Conservation (phyloP, 768 basidiomycete species). For the Tylopilus sp. region DNA sequence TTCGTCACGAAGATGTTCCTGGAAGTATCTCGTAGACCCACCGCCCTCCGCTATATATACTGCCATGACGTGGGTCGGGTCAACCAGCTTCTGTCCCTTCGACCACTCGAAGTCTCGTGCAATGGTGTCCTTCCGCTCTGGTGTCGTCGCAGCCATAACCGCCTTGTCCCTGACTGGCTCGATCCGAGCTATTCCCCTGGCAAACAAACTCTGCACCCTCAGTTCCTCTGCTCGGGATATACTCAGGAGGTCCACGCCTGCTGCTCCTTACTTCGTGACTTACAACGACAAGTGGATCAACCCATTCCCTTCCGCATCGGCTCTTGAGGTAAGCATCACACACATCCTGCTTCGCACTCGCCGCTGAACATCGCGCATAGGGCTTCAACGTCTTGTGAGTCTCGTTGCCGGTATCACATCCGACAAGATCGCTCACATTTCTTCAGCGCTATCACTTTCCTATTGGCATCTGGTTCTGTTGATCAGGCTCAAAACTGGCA, state of each 20-base stretch:
- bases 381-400: constrained; percentile 37
- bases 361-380: constrained; percentile 8
- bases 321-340: constrained; percentile 36
- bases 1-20: background rate
- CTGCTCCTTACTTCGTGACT: constrained; percentile 47
- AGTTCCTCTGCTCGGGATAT: constrained; percentile 24
- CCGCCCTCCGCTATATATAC: constrained; percentile 16
- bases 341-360: background rate
- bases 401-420: background rate
- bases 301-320: constrained; percentile 42
- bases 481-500: constrained; percentile 49
- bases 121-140: constrained; percentile 19
- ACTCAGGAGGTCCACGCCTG: constrained; percentile 25
- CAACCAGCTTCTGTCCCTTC: background rate
- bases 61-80: background rate
- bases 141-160: background rate
- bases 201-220: constrained; percentile 18
- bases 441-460: constrained; percentile 39
- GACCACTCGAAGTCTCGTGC: background rate
- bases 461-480: constrained; percentile 38
- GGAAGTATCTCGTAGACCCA: background rate
- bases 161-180: constrained; percentile 13
- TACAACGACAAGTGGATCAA: constrained; percentile 42
- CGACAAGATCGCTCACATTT: background rate
- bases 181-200: constrained; percentile 15